Base-by-base conservation (phyloP, 2,329 filamentous ascomycete species). In the Alternaria rosae region DNA sequence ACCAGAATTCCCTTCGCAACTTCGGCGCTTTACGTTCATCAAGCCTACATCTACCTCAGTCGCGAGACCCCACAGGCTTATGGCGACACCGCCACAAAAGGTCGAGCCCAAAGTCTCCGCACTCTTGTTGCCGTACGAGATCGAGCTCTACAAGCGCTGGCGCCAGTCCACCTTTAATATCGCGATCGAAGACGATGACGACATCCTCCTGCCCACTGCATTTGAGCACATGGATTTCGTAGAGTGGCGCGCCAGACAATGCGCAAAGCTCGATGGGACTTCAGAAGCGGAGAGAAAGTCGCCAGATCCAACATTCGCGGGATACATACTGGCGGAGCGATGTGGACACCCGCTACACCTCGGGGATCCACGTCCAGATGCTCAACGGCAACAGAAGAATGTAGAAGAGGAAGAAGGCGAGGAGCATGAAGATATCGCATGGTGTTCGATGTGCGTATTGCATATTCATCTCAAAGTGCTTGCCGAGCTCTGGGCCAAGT, bases 391-490 rank as follows among this genome's bases (percentile, higher is more conserved):
- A 17, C 26, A 17, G 2, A 10, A 57, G 54, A 1, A n/a, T 2
- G 44, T 13, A 0, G 1, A 0, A 15, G 44, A 50, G 5, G 32
- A 57, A 9, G 25, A 41, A 15, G 2, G 9, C 17, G 10, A 35
- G 17, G 25, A 45, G 5, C 8, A 43, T 10, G 25, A 51, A n/a
- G 25, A 8, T 6, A 15, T 35, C 7, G 9, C 21, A 8, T 50
- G 47, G 25, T 70, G 68, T 41, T 55, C 66, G 0, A 30, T 59
- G 13, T 70, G 68, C 21, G 57, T n/a, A 2, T 50, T 67, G 9
- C 35, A 47, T 9, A 55, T 52, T 1, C 66, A 69, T 42, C 50
- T 62, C 9, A 23, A 42, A n/a, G 42, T 69, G 12, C 26, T 67
- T 13, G 32, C 4, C 3, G 54, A 42, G 21, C 4, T 70, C 1